Conservation (phyloP, 2,329 filamentous ascomycete species). For the Aureobasidium sp. region DNA sequence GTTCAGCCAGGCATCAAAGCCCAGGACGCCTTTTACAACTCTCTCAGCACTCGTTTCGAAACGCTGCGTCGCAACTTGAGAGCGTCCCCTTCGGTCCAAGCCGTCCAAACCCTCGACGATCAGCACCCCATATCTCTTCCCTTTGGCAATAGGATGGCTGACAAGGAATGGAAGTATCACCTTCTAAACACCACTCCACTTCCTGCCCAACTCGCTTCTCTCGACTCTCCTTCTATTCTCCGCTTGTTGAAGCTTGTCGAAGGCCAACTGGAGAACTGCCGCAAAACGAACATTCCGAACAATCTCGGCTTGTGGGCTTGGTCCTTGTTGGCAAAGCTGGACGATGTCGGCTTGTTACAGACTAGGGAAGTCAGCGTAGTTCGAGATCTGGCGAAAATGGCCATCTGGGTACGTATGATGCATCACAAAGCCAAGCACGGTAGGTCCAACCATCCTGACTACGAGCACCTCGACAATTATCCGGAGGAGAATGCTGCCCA, state of each 20-base stretch:
- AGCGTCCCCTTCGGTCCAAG: slow-evolving; percentile 43
- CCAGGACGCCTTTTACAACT: slow-evolving; percentile 57
- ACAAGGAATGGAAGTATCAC: slow-evolving; percentile 46
- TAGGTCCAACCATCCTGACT: slow-evolving; percentile 30
- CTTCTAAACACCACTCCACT: slow-evolving; percentile 36
- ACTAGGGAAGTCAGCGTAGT: slow-evolving; percentile 68
- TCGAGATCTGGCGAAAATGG: slow-evolving; percentile 70
- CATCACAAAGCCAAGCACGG: slow-evolving; percentile 30
- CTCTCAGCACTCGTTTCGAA: slow-evolving; percentile 56
- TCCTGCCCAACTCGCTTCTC: slow-evolving; percentile 41
- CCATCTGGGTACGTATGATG: slow-evolving; percentile 49
- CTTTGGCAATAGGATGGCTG: slow-evolving; percentile 42
- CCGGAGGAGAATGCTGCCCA: neutral
- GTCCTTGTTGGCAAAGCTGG: slow-evolving; percentile 61
- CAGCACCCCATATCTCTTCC: slow-evolving; percentile 46
- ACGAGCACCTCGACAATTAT: slow-evolving; percentile 23
- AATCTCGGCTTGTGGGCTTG: slow-evolving; percentile 76
- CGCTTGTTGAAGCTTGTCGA: slow-evolving; percentile 54
- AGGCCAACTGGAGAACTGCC: slow-evolving; percentile 49
- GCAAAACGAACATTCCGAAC: slow-evolving; percentile 41
- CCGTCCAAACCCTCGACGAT: slow-evolving; percentile 45
- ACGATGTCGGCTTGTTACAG: slow-evolving; percentile 61
- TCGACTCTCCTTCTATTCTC: slow-evolving; percentile 57
- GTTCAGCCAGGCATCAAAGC: slow-evolving; percentile 30
- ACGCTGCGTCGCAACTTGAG: slow-evolving; percentile 55